phyloP scores from a whole-genome alignment of 805 yeast species.

The Yarrowia yakushimensis region DNA sequence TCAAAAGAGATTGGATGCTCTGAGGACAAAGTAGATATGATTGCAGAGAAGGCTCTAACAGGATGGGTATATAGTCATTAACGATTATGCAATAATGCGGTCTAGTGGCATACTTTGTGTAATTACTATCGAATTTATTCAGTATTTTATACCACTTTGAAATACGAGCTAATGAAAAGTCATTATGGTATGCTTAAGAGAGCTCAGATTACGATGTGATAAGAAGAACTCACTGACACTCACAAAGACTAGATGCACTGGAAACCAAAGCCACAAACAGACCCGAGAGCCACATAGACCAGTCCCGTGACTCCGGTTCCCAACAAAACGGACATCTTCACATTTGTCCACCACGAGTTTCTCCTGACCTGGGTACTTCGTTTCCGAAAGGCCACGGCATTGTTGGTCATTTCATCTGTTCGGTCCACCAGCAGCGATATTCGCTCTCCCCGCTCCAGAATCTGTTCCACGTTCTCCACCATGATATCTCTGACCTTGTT shows the following conservation, averaged over 20 bases:
- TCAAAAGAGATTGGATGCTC: constrained; percentile 71
- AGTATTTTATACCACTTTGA: no score
- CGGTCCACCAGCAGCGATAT: constrained; percentile 70
- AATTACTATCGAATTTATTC: no score
- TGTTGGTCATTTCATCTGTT: constrained; percentile 66
- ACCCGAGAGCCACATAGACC: not conserved
- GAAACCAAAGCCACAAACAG: constrained; percentile 19
- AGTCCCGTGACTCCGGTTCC: constrained; percentile 2
- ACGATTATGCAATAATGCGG: no score
- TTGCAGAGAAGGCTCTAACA: no score
- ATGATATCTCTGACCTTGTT: constrained; percentile 63
- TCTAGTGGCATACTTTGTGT: no score
- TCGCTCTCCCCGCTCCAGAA: constrained; percentile 75
- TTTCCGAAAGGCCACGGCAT: constrained; percentile 65
- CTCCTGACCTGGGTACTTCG: constrained; percentile 61
- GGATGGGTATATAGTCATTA: no score
- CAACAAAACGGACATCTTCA: constrained; percentile 29
- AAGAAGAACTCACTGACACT: no score
- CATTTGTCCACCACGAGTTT: constrained; percentile 64
- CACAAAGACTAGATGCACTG: constrained; percentile 23
- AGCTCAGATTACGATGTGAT: no score
- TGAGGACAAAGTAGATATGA: constrained; percentile 45
- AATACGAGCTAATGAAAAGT: no score
- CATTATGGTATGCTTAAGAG: no score
- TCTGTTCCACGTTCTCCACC: constrained; percentile 68